These are phyloP conservation scores for Boletus rex-veris DNA, from an alignment of 768 basidiomycete species.

Conservation along the genomic window DNA sequence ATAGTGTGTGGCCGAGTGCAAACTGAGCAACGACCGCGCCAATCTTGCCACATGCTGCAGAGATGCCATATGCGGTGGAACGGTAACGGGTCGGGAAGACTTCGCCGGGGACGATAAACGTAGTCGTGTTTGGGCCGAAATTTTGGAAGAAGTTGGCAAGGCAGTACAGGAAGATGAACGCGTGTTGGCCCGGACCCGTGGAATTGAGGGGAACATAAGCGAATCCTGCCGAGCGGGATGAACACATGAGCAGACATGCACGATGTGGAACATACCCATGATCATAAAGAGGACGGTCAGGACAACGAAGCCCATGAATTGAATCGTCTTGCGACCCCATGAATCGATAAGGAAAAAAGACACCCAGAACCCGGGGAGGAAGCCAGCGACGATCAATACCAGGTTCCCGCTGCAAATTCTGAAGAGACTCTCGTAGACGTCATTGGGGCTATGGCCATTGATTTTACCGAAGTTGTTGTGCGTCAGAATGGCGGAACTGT, in stretches of 20 bases:
- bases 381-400: conserved; percentile 17
- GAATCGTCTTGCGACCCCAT: conserved; percentile 72
- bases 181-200: conserved; percentile 48
- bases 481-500: conserved; percentile 69
- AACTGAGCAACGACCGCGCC: conserved; percentile 81
- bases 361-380: conserved; percentile 54
- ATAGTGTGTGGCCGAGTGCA: conserved; percentile 61
- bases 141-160: conserved; percentile 19
- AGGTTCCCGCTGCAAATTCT: conserved; percentile 21
- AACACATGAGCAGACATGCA: neutral
- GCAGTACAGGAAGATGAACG: conserved; percentile 38
- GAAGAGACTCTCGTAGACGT: conserved; percentile 24
- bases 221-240: conserved; percentile 44
- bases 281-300: conserved; percentile 64
- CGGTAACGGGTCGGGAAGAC: conserved; percentile 76
- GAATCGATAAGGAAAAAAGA: conserved; percentile 65
- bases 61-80: conserved; percentile 72
- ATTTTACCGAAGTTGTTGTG: conserved; percentile 66
- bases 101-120: conserved; percentile 75
- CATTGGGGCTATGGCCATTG: conserved; percentile 4
- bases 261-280: conserved; percentile 51
- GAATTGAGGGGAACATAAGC: conserved; percentile 56
- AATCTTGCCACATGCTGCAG: conserved; percentile 67
- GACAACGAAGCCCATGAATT: conserved; percentile 65
- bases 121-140: conserved; percentile 45